Base-by-base conservation (phyloP, 768 basidiomycete species). In the Calvatia gigantea region DNA sequence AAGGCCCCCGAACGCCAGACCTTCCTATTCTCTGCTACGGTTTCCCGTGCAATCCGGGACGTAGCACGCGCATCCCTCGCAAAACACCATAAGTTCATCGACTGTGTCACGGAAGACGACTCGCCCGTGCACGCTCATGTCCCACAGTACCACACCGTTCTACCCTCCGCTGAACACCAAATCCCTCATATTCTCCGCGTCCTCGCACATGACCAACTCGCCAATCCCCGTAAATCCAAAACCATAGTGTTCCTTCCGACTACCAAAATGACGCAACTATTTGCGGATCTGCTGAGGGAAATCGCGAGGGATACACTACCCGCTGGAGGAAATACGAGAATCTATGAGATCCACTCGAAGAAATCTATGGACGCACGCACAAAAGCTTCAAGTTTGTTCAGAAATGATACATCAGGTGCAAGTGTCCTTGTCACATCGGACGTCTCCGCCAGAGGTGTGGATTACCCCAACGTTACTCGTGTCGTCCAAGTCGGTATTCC, bases 401-500 rank as follows among this genome's bases (percentile, higher is more conserved):
- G 85, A 54, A n/a, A 58, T 1, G 83, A 87, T 59, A 75, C 60
- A 15, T 65, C 70, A 1, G 75, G 75, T 4, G 79, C 85, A 0
- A 74, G 81, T 2, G 73, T 97, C 28, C 80, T 96, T 49, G 76
- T 97, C 61, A 89, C 86, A 3, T 94, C 92, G 1, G 94, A 96
- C 61, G 85, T 96, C 4, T 94, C 91, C 27, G 91, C 92, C 19
- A 83, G 92, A 55, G 91, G 91, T 14, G 81, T 95, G 42, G 91
- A 96, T 68, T 96, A 95, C 67, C 92, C 92, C 6, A 84, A 82
- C 17, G 89, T 94, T 19, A 91, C 91, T 0, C 85, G 94, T 35
- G 89, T 95, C 58, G 88, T 98, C 60, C 97, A 98, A 68, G 76
- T 99, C 48, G 94, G 96, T 48, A 75, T 89, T 6, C 94, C 96